phyloP scores from a whole-genome alignment of 371 early-diverging fungal genomes.

The Amoeboaphelidium occidentale region DNA sequence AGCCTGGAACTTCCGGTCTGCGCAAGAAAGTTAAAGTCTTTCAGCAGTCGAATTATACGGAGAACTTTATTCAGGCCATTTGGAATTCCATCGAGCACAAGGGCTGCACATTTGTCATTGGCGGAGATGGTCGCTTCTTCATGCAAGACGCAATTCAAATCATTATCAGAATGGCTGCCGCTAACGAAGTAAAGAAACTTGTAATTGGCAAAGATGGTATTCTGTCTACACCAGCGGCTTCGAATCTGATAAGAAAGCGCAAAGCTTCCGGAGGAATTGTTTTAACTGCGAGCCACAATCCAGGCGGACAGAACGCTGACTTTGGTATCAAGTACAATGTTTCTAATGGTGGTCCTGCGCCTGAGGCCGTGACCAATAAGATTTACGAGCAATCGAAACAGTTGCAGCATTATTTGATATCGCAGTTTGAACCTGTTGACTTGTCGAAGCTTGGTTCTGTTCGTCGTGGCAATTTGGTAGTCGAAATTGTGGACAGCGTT shows the following conservation, averaged over 20 bases:
- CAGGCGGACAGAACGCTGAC: conserved; percentile 88
- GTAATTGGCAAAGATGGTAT: conserved; percentile 82
- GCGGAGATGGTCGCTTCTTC: conserved; percentile 89
- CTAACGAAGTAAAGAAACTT: conserved; percentile 57
- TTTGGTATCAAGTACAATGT: conserved; percentile 96
- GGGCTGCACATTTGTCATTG: conserved; percentile 66
- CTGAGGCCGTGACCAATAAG: conserved; percentile 68
- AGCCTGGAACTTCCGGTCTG: conserved; percentile 89
- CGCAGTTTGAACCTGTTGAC: conserved; percentile 52
- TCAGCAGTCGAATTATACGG: conserved; percentile 77
- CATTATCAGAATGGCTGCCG: conserved; percentile 65
- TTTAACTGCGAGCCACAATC: conserved; percentile 91
- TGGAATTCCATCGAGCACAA: conserved; percentile 44
- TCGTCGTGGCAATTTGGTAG: conserved; percentile 15
- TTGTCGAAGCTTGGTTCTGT: conserved; percentile 36
- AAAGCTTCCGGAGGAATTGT: conserved; percentile 76
- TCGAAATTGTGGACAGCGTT: conserved; percentile 75
- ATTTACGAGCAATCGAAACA: conserved; percentile 51
- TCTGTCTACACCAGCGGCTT: conserved; percentile 79
- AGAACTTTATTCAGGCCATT: conserved; percentile 74
- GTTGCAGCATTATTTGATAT: conserved; percentile 35
- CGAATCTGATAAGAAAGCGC: conserved; percentile 66
- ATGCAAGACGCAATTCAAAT: conserved; percentile 57
- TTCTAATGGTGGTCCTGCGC: conserved; percentile 87
- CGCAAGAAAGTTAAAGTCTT: conserved; percentile 88